These are phyloP conservation scores for Xylaria polymorpha DNA, from an alignment of 2,329 filamentous ascomycete genomes.

Conservation along the genomic window DNA sequence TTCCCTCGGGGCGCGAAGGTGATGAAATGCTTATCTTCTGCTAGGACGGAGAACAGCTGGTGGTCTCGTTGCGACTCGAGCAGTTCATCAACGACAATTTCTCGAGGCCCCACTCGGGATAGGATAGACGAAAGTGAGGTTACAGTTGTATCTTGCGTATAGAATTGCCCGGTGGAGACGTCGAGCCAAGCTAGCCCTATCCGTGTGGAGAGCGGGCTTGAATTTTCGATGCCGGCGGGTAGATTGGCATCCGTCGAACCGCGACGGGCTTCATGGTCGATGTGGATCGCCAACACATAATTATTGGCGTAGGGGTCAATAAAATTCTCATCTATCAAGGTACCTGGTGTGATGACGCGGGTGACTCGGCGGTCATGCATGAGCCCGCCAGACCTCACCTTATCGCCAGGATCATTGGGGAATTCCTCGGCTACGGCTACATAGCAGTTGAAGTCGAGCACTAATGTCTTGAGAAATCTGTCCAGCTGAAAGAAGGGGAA, in stretches of 20 bases:
- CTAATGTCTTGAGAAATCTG: conserved; percentile 89
- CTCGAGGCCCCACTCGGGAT: conserved; percentile 83
- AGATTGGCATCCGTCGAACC: conserved; percentile 28
- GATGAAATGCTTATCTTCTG: conserved; percentile 79
- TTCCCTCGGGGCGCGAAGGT: conserved; percentile 71
- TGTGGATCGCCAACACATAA: conserved; percentile 85
- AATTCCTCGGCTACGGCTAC: conserved; percentile 97
- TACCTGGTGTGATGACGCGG: conserved; percentile 92
- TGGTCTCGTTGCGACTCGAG: conserved; percentile 69
- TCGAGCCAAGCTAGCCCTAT: conserved; percentile 91
- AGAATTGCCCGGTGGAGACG: conserved; percentile 93
- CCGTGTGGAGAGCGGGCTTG: conserved; percentile 38
- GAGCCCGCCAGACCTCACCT: conserved; percentile 78
- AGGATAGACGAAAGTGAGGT: conserved; percentile 81
- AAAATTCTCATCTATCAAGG: conserved; percentile 96
- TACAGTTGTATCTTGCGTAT: conserved; percentile 80
- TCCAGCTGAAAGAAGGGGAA: conserved; percentile 96
- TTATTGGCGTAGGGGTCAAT: conserved; percentile 95
- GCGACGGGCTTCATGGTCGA: conserved; percentile 51
- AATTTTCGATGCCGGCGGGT: conserved; percentile 11
- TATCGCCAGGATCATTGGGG: conserved; percentile 75
- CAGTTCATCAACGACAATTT: conserved; percentile 81
- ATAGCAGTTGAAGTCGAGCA: conserved; percentile 89
- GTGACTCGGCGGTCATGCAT: conserved; percentile 87
- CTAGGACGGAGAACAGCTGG: conserved; percentile 73